Percentiles rank a stretch among this genome's conserved stretches.
These are phyloP conservation scores for Xylariaceae sp. DNA, from an alignment of 2,329 filamentous ascomycete species.

Conservation along the genomic window DNA sequence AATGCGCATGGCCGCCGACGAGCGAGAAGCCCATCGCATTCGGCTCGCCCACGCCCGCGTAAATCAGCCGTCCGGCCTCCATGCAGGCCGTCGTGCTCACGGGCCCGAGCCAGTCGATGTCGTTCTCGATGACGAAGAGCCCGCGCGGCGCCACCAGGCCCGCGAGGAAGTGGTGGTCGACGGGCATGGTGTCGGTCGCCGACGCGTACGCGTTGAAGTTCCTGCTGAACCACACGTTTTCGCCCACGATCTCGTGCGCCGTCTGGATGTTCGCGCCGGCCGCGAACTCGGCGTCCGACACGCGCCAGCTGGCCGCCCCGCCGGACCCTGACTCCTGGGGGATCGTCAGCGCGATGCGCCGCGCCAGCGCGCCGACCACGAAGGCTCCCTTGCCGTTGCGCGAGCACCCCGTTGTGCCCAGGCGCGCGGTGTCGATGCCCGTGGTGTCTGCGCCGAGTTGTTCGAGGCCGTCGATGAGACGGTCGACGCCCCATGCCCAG, in stretches of 20 bases:
- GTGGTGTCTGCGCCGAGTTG: conserved; percentile 39
- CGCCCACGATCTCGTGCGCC: conserved; percentile 50
- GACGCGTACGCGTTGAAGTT: conserved; percentile 48
- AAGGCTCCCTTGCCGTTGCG: conserved; percentile 60
- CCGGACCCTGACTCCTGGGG: conserved; percentile 59
- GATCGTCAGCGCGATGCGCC: conserved; percentile 54
- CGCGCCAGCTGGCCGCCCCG: conserved; percentile 56
- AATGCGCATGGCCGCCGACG: conserved; percentile 50
- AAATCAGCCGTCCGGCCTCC: conserved; percentile 49
- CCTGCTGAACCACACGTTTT: conserved; percentile 59
- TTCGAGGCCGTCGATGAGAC: conserved; percentile 55
- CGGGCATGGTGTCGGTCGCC: conserved; percentile 42
- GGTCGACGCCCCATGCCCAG: conserved; percentile 59
- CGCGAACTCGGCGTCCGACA: conserved; percentile 44
- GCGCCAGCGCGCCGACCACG: conserved; percentile 53
- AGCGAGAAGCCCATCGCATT: conserved; percentile 55
- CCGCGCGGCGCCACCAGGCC: conserved; percentile 52
- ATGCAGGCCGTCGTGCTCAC: conserved; percentile 53
- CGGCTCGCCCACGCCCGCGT: conserved; percentile 47
- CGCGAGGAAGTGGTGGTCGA: conserved; percentile 54
- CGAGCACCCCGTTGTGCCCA: conserved; percentile 58
- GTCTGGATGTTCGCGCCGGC: conserved; percentile 56
- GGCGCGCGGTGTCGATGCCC: conserved; percentile 43
- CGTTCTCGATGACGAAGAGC: conserved; percentile 51
- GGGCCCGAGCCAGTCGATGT: conserved; percentile 54